phyloP scores from a whole-genome alignment of 257 asterid genomes.

The Nicotiana otophora region DNA sequence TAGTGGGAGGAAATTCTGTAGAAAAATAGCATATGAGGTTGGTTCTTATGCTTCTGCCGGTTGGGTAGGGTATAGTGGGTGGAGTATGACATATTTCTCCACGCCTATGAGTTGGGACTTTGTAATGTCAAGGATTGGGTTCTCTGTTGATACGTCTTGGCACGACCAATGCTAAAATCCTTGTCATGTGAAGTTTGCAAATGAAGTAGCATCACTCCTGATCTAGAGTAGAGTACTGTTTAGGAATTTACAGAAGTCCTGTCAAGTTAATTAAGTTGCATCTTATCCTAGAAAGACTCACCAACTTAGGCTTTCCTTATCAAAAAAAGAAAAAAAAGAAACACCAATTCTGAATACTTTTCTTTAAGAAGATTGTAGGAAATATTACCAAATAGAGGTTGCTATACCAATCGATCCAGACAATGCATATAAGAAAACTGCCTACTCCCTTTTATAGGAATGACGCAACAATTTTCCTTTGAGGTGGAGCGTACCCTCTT shows the following conservation, averaged over 20 bases:
- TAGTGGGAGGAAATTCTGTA: not conserved
- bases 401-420: not conserved
- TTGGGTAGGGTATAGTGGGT: not conserved
- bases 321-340: not conserved
- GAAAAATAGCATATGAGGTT: not conserved
- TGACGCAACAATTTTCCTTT: not conserved
- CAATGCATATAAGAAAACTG: not conserved
- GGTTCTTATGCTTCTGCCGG: not conserved
- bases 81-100: not conserved
- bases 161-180: not conserved
- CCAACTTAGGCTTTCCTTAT: no score
- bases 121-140: not conserved
- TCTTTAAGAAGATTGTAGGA: not conserved
- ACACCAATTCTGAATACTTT: not conserved
- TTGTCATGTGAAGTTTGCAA: not conserved
- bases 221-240: not conserved
- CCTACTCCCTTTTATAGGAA: not conserved
- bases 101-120: not conserved
- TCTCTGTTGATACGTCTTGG: not conserved
- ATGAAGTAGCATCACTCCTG: constrained; percentile 1
- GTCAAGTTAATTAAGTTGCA: not conserved
- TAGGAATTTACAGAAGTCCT: not conserved
- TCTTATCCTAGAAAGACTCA: not conserved
- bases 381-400: not conserved
- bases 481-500: not conserved